Percentiles rank a stretch among this genome's conserved stretches.
phyloP scores from a whole-genome alignment of 768 basidiomycete species.

The Boletus eberwhitei region DNA sequence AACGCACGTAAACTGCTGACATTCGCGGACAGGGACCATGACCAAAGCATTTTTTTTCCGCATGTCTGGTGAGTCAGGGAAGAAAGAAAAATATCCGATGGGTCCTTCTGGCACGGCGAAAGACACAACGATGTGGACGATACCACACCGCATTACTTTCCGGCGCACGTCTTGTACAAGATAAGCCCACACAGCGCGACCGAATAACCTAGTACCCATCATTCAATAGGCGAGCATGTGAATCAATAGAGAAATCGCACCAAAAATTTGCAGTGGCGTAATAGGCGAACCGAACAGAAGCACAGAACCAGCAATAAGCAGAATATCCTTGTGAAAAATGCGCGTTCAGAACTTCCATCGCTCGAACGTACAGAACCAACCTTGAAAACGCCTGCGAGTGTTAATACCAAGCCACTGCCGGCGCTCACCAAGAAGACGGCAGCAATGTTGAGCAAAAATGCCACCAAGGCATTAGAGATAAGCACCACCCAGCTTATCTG shows the following conservation, averaged over 20 bases:
- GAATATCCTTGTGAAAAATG: slow-evolving; percentile 64
- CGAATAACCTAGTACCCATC: slow-evolving; percentile 63
- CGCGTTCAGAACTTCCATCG: slow-evolving; percentile 10
- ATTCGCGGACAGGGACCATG: background rate
- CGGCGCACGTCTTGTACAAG: slow-evolving; percentile 75
- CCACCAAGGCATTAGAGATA: slow-evolving; percentile 78
- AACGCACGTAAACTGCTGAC: background rate
- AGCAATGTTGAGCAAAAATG: slow-evolving; percentile 87
- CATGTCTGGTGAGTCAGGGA: background rate
- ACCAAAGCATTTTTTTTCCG: background rate
- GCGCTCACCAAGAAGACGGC: slow-evolving; percentile 93
- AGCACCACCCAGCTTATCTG: slow-evolving; percentile 68
- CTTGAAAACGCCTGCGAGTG: slow-evolving; percentile 93
- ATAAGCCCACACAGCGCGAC: slow-evolving; percentile 84
- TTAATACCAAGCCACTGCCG: slow-evolving; percentile 84
- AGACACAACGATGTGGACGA: no score
- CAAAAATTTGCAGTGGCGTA: slow-evolving; percentile 82
- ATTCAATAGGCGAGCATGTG: background rate
- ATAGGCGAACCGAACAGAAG: slow-evolving; percentile 78
- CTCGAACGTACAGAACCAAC: slow-evolving; percentile 34
- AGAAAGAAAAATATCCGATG: background rate
- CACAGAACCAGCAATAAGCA: slow-evolving; percentile 90
- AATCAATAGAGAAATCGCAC: slow-evolving; percentile 33
- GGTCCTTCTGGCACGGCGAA: background rate
- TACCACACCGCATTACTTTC: slow-evolving; percentile 40